Base-by-base conservation (phyloP, 2,329 filamentous ascomycete species). In the Apiospora arundinis region DNA sequence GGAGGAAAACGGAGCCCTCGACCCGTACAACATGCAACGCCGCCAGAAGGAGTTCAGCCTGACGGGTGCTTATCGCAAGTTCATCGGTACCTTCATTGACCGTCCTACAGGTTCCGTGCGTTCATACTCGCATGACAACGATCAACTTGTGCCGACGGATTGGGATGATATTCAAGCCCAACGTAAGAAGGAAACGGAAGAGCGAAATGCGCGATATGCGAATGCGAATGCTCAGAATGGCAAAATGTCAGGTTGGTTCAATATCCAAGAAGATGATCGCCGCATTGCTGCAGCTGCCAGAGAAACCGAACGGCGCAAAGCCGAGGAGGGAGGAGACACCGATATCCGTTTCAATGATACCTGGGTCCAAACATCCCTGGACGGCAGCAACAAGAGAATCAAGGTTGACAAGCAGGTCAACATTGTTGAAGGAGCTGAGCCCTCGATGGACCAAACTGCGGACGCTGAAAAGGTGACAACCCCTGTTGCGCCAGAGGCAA, bases 111-210 rank as follows among this genome's bases (percentile, higher is more conserved):
- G 91, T 71, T 89, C 93, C 72, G 88, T 97, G 14, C 91, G 88
- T 77, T 82, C 85, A 6, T 98, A 98, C 79, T 78, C 79, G 4
- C 87, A 91, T 40, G 90, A 92, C 44, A 89, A 92, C 45, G 91
- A 97, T 82, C 95, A 98, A 83, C 91, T 98, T 82, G 92, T 97
- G 4, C 89, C 92, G 72, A 99, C 96, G 0, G 96, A 99, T 80
- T 78, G 96, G 71, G 93, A 98, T 76, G 83, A 87, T 68, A 82
- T 95, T 73, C 82, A 70, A 37, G 49, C 68, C n/a, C 52, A 65
- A n/a, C 68, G 68, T 16, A 40, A 28, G 44, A 77, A 78, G 12
- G 74, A 78, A 25, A 73, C 73, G 14, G 73, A 75, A 37, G 70
- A 76, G 9, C 70, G 74, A 74, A 69, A 66, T 14, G 69, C 56